Percentiles rank a stretch among this genome's conserved stretches.
Evolutionary conservation across 371 early-diverging fungal genomes (phyloP).

Genomic region (Apophysomyces elegans): DNA sequence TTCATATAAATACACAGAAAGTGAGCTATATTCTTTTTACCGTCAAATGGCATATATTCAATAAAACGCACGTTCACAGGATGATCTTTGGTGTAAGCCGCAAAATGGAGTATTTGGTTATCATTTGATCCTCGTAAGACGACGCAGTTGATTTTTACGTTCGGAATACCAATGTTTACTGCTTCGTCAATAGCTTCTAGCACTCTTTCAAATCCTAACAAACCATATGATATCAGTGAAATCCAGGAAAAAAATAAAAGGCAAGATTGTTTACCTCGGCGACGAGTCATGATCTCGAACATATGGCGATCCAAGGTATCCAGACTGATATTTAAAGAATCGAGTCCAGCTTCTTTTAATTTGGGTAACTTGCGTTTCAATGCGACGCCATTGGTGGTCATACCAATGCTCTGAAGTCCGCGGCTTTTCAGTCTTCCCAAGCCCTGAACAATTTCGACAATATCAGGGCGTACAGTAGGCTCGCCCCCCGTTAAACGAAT

Average conservation of each 20-base stretch:
- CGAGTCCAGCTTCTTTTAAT: conserved; percentile 77
- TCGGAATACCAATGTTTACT: conserved; percentile 59
- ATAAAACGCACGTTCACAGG: conserved; percentile 89
- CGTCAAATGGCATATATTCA: conserved; percentile 98
- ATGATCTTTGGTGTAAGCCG: conserved; percentile 76
- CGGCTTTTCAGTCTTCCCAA: conserved; percentile 69
- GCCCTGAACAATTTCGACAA: conserved; percentile 78
- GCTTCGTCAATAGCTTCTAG: conserved; percentile 77
- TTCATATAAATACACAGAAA: no score
- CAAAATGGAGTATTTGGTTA: conserved; percentile 81
- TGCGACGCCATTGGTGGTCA: conserved; percentile 95
- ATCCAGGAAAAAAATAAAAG: not conserved
- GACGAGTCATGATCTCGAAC: conserved; percentile 88
- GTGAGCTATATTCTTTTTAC: conserved; percentile 39
- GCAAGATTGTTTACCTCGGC: conserved; percentile 57
- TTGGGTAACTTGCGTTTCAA: conserved; percentile 79
- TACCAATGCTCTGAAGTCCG: conserved; percentile 82
- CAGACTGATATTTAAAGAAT: conserved; percentile 86
- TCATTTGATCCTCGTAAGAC: conserved; percentile 89
- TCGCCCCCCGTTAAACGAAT: conserved; percentile 96
- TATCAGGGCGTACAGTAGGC: conserved; percentile 92
- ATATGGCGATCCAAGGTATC: conserved; percentile 88
- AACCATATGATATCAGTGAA: not conserved
- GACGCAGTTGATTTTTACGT: conserved; percentile 90
- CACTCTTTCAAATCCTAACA: conserved; percentile 74